Evolutionary conservation across 2,329 filamentous ascomycete species (phyloP), one percentile per base, ranked within the genome.

Genomic region (Aspergillus pseudoviridinutans): DNA sequence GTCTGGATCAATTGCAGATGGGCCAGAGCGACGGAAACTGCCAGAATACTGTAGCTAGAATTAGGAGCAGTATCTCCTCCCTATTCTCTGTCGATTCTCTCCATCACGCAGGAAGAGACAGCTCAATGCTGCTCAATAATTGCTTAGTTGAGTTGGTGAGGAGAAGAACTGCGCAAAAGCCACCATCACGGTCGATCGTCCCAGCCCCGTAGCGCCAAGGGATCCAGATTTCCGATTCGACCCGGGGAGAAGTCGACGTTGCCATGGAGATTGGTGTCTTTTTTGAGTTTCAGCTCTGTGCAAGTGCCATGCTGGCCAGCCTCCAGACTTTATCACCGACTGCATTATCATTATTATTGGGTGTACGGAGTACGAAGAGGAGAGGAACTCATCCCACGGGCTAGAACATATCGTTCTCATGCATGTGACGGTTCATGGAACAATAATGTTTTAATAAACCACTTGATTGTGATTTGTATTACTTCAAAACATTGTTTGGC

Each of bases 221-320:
- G 50, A 55, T 56, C 58, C 57, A 56, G 57, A 59, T 50, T 47
- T 29, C 61, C 63, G 61, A 61, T 62, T 58, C 51, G 52, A 57
- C 58, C 59, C 59, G 61, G 55, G 42, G 41, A 52, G 44, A 22
- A 56, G 46, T 29, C 9, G 41, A 42, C 29, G 63, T 65, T 65
- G 62, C 63, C 57, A 65, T 65, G 63, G 63, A 22, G 63, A 65
- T 58, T 38, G 57, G 54, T 54, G 49, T 35, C 29, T n/a, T 20
- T 46, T 47, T 47, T 47, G 44, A 47, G 44, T 47, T 47, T 47
- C 44, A 47, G 44, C 44, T 47, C 14, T 55, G 51, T 35, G 32
- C 7, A 35, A 35, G 32, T 35, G 32, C 32, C 55, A n/a, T 49
- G 58, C 54, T 58, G 55, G 50, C 57, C 56, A 59, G 49, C 54